Conservation (phyloP, 169 alveolate genomes). For the Babesia divergens region DNA sequence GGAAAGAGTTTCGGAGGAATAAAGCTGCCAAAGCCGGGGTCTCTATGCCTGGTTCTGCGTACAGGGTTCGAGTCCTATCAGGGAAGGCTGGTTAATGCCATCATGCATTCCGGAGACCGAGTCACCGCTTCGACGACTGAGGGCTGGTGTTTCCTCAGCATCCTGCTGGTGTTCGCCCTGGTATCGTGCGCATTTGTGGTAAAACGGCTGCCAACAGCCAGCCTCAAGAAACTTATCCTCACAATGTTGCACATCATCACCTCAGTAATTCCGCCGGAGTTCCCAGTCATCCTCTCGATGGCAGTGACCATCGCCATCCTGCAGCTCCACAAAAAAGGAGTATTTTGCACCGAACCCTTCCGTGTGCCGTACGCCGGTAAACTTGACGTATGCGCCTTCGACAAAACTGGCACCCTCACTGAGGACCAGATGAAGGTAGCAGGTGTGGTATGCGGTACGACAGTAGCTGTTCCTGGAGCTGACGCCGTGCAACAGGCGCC, state of each 20-base stretch:
- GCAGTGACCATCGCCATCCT: constrained; percentile 94
- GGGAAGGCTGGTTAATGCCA: constrained; percentile 96
- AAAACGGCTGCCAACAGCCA: constrained; percentile 56
- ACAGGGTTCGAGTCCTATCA: constrained; percentile 89
- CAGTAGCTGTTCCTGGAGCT: neutral
- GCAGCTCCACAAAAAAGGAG: constrained; percentile 85
- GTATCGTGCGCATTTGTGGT: constrained; percentile 90
- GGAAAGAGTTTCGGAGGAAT: constrained; percentile 17
- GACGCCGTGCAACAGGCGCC: constrained; percentile 16
- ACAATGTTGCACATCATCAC: constrained; percentile 94
- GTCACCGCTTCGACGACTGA: constrained; percentile 88
- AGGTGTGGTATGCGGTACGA: constrained; percentile 73
- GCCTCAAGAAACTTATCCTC: constrained; percentile 83
- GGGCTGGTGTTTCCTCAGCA: constrained; percentile 87
- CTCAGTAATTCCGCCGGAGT: constrained; percentile 98
- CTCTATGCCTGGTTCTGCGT: constrained; percentile 67
- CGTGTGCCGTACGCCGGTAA: constrained; percentile 96
- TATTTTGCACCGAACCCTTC: constrained; percentile 98
- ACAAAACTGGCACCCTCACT: constrained; percentile 98
- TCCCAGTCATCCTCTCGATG: constrained; percentile 95
- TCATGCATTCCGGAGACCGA: constrained; percentile 89
- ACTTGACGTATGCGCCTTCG: constrained; percentile 90
- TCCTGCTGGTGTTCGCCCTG: constrained; percentile 90
- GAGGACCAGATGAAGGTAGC: constrained; percentile 84
- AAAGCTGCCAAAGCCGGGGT: constrained; percentile 51